phyloP scores from a whole-genome alignment of 345 rosid genomes.

The thale cress (Arabidopsis thaliana) region DNA sequence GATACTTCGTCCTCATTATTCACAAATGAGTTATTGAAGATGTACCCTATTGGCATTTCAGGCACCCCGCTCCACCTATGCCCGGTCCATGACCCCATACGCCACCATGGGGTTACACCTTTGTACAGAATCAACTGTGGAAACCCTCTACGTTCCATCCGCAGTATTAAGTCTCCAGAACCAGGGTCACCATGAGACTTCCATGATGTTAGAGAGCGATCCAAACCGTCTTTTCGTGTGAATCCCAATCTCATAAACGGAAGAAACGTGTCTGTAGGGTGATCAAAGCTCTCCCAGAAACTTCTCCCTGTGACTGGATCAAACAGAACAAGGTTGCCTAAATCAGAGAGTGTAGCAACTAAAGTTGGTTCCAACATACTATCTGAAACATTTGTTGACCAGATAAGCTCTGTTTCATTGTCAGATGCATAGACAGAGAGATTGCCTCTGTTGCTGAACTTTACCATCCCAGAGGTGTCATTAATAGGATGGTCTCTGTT shows the following conservation, averaged over 20 bases:
- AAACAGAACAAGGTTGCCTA: conserved; percentile 64
- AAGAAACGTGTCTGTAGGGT: conserved; percentile 64
- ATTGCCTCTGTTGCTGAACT: conserved; percentile 37
- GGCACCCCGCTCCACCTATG: conserved; percentile 70
- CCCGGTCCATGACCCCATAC: conserved; percentile 70
- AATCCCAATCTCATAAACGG: conserved; percentile 70
- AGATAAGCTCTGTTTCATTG: conserved; percentile 25
- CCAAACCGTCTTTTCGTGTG: conserved; percentile 44
- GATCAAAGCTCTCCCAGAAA: conserved; percentile 78
- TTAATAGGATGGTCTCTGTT: conserved; percentile 50
- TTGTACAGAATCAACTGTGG: conserved; percentile 56
- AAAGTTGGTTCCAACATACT: conserved; percentile 23
- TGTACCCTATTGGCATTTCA: conserved; percentile 49
- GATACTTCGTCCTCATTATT: conserved; percentile 47
- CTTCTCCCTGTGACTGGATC: conserved; percentile 31
- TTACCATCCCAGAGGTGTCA: conserved; percentile 27
- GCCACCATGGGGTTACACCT: conserved; percentile 46
- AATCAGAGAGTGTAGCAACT: conserved; percentile 58
- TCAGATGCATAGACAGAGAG: conserved; percentile 36
- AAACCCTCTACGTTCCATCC: conserved; percentile 49
- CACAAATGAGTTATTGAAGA: conserved; percentile 44
- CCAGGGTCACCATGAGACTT: conserved; percentile 57
- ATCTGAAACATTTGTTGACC: conserved; percentile 29
- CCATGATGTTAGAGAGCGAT: conserved; percentile 60
- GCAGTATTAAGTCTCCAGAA: conserved; percentile 47